These are phyloP conservation scores for Protomyces macrosporus DNA, from an alignment of 1,139 yeast species.

Conservation along the genomic window DNA sequence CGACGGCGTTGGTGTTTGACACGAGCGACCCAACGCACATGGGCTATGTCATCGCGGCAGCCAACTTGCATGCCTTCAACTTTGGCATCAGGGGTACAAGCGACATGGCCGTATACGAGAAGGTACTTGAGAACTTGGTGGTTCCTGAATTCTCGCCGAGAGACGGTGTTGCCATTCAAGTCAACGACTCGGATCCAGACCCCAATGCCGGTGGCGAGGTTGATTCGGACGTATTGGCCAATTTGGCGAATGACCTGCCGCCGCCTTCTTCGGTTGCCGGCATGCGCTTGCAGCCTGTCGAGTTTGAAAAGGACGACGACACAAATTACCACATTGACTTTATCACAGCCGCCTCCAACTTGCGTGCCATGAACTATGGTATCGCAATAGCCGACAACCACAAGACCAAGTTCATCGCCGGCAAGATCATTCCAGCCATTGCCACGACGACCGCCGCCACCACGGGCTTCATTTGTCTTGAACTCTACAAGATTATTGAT, in stretches of 20 bases:
- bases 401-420: conserved; percentile 65
- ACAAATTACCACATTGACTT: conserved; percentile 93
- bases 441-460: conserved; percentile 97
- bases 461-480: conserved; percentile 89
- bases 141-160: conserved; percentile 70
- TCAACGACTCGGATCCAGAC: conserved; percentile 82
- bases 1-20: conserved; percentile 74
- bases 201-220: conserved; percentile 57
- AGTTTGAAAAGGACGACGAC: conserved; percentile 97
- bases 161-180: conserved; percentile 74
- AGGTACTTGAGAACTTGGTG: conserved; percentile 50
- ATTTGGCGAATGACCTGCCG: conserved; percentile 73
- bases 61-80: conserved; percentile 82
- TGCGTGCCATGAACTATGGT: conserved; percentile 86
- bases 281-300: conserved; percentile 76
- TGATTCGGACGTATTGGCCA: conserved; percentile 48
- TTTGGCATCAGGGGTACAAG: conserved; percentile 64
- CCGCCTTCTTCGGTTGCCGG: conserved; percentile 87
- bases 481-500: conserved; percentile 84
- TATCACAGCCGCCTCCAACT: conserved; percentile 92
- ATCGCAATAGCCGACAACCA: conserved; percentile 66
- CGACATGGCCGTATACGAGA: conserved; percentile 44
- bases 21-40: conserved; percentile 69
- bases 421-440: conserved; percentile 71
- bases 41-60: conserved; percentile 80